These are phyloP conservation scores for Diaporthe vaccinii DNA, from an alignment of 2,329 filamentous ascomycete species.

Conservation along the genomic window DNA sequence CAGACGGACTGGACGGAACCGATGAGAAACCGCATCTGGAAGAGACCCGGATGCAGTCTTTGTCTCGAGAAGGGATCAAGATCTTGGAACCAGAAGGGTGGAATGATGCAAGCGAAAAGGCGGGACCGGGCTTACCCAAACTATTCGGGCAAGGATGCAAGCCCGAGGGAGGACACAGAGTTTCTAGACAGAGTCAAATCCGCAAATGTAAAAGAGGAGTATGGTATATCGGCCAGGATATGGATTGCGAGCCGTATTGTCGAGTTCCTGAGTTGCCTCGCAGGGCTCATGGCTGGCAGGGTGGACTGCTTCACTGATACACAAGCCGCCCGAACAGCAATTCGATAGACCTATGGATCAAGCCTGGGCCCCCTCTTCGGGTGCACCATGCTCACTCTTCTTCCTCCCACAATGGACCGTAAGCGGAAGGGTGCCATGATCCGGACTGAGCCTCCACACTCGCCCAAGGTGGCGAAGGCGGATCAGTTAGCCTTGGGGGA, in stretches of 20 bases:
- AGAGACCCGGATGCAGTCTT: slow-evolving; percentile 16
- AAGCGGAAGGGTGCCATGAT: slow-evolving; percentile 24
- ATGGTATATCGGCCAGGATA: not conserved
- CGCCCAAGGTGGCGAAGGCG: slow-evolving; percentile 36
- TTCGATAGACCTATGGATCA: not conserved
- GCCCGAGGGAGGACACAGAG: not conserved
- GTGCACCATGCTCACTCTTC: not conserved
- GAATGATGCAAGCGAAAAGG: slow-evolving; percentile 25
- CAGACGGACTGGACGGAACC: not conserved
- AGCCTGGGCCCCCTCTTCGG: slow-evolving; percentile 1
- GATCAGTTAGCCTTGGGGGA: slow-evolving; percentile 13
- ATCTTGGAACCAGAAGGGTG: slow-evolving; percentile 22
- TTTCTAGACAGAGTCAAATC: not conserved
- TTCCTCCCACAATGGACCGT: not conserved
- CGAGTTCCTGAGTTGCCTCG: not conserved
- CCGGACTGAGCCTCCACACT: slow-evolving; percentile 15
- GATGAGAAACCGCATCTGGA: slow-evolving; percentile 18
- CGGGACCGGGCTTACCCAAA: slow-evolving; percentile 30
- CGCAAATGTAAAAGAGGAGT: not conserved
- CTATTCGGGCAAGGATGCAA: not conserved
- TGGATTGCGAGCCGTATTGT: not conserved
- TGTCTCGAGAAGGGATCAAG: slow-evolving; percentile 7
- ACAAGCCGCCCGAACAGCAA: not conserved
- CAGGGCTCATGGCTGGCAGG: not conserved
- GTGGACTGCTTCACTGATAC: not conserved